A percentile compares a stretch with the other conserved stretches of the same genome.
Evolutionary conservation across 2,329 filamentous ascomycete species (phyloP).

Genomic region (Hymenoscyphus infarciens): DNA sequence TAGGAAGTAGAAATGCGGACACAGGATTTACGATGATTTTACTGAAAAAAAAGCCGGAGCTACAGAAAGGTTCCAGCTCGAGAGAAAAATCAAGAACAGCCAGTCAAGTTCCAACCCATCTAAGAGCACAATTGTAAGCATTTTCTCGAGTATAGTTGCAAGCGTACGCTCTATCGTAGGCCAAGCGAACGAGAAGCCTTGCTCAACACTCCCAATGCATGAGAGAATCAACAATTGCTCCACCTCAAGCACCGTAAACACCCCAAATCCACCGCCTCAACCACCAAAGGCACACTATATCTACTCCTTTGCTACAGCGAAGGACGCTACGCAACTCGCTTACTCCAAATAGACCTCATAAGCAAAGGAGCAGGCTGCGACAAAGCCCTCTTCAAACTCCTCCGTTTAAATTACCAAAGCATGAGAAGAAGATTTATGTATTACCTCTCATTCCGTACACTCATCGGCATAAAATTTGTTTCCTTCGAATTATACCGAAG

Average conservation of each 20-base stretch:
- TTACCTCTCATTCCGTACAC: slow-evolving; percentile 16
- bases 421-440: slow-evolving; percentile 14
- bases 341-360: slow-evolving; percentile 22
- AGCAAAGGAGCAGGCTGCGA: slow-evolving; percentile 15
- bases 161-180: neutral
- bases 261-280: neutral
- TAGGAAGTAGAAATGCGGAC: slow-evolving; percentile 16
- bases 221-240: neutral
- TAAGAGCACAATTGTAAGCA: neutral
- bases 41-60: slow-evolving; percentile 14
- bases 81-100: neutral
- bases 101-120: neutral
- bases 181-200: neutral
- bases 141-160: neutral
- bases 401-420: slow-evolving; percentile 14
- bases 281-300: slow-evolving; percentile 12
- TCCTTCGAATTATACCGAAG: slow-evolving; percentile 22
- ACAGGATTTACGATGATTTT: slow-evolving; percentile 19
- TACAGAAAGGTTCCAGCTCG: neutral
- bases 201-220: neutral
- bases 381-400: slow-evolving; percentile 18
- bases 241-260: neutral
- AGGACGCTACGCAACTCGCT: slow-evolving; percentile 20
- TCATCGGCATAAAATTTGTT: slow-evolving; percentile 26
- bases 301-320: slow-evolving; percentile 23